phyloP scores from a whole-genome alignment of 2,329 filamentous ascomycete species.

The Trichoderma breve region DNA sequence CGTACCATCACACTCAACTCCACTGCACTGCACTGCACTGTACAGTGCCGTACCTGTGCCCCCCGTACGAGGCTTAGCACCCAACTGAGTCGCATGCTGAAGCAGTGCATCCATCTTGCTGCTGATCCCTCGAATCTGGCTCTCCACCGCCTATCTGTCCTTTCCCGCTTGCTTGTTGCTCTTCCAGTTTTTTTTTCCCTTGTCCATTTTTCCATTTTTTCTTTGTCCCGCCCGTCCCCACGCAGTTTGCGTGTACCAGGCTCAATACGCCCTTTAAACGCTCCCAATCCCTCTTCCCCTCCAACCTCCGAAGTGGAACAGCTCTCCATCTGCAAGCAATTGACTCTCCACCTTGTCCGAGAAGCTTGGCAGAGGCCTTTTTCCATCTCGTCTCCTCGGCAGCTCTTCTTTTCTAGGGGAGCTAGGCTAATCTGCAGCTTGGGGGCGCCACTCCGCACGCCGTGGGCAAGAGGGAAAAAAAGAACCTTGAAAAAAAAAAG shows the following conservation, averaged over 20 bases:
- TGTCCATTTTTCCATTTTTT: background rate
- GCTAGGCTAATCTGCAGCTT: constrained; percentile 2
- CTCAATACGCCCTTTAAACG: constrained; percentile 1
- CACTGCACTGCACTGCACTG: background rate
- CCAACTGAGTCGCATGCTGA: background rate
- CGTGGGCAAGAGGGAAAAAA: background rate
- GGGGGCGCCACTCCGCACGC: constrained; percentile 10
- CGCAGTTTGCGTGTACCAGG: constrained; percentile 1
- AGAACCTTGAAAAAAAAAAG: constrained; percentile 3
- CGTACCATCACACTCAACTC: too few species aligned
- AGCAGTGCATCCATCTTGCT: background rate
- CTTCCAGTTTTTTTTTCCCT: background rate
- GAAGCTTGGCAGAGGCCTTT: background rate
- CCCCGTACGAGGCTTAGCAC: background rate
- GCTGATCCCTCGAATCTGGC: constrained; percentile 3
- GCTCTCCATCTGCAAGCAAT: background rate
- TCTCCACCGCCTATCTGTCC: constrained; percentile 14
- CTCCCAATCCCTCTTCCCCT: background rate
- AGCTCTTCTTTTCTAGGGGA: background rate
- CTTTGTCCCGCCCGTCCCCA: background rate
- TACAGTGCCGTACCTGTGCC: background rate
- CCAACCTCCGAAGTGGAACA: background rate
- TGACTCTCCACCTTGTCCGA: background rate
- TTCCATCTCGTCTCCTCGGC: background rate
- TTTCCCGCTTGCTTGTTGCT: constrained; percentile 1